phyloP scores from a whole-genome alignment of 2,329 filamentous ascomycete species.

The Pyrenophora teres region DNA sequence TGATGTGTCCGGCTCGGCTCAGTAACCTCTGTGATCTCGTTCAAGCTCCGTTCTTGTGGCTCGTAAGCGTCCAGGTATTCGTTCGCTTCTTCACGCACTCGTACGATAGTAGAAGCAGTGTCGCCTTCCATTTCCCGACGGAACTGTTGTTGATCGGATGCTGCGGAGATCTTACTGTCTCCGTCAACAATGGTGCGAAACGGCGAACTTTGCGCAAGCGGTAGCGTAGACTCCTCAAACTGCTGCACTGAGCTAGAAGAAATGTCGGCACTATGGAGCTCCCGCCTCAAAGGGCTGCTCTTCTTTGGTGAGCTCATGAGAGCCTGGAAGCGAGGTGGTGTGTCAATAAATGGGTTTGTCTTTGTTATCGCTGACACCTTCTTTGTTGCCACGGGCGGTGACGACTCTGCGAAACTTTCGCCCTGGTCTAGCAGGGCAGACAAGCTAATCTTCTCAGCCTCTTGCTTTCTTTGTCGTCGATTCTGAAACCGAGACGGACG shows the following conservation, averaged over 20 bases:
- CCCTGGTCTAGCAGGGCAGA: constrained; percentile 39
- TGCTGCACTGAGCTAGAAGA: constrained; percentile 27
- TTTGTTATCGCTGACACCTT: constrained; percentile 20
- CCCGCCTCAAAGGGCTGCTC: constrained; percentile 42
- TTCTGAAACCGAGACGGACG: constrained; percentile 21
- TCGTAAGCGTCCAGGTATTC: constrained; percentile 43
- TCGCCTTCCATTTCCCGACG: constrained; percentile 36
- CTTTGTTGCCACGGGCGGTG: constrained; percentile 27
- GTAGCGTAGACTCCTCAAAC: constrained; percentile 36
- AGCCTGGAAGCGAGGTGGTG: constrained; percentile 36
- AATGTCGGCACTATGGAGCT: constrained; percentile 35
- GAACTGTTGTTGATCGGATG: constrained; percentile 41
- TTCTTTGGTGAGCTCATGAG: constrained; percentile 37
- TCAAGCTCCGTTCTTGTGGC: constrained; percentile 36
- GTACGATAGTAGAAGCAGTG: constrained; percentile 35
- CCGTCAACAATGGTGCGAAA: constrained; percentile 39
- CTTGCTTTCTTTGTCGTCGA: constrained; percentile 27
- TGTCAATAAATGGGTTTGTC: constrained; percentile 39
- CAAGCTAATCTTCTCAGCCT: constrained; percentile 37
- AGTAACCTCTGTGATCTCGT: constrained; percentile 44
- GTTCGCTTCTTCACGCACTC: constrained; percentile 41
- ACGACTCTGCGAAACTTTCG: constrained; percentile 40
- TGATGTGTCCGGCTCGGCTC: constrained; percentile 35
- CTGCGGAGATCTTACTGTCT: constrained; percentile 29
- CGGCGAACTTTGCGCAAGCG: constrained; percentile 39